Conservation (phyloP, 106 monocot species). For the Alisma plantagoaquatica region DNA sequence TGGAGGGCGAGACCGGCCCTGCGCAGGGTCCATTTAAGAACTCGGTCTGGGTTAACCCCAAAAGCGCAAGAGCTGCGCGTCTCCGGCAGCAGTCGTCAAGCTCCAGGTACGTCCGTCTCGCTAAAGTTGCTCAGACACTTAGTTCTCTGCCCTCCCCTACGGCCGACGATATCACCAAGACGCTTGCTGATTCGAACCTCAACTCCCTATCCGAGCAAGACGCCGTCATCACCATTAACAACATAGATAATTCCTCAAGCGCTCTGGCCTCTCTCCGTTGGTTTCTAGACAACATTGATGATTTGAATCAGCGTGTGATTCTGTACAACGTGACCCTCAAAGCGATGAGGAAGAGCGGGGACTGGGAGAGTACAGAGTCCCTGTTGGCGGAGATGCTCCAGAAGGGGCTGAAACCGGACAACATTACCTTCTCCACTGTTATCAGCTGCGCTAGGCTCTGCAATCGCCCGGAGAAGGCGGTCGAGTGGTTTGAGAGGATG, state of each 20-base stretch:
- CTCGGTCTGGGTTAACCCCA: conserved; percentile 74
- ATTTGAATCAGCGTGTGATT: conserved; percentile 35
- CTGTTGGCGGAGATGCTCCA: conserved; percentile 42
- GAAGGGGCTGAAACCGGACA: conserved; percentile 42
- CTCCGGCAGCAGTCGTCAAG: conserved; percentile 32
- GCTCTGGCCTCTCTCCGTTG: conserved; percentile 45
- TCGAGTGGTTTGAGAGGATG: conserved; percentile 86
- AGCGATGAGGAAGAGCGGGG: conserved; percentile 29
- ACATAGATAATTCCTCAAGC: conserved; percentile 35
- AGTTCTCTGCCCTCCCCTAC: conserved; percentile 13
- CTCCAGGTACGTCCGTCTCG: conserved; percentile 43
- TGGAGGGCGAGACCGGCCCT: not conserved
- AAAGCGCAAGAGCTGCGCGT: conserved; percentile 27
- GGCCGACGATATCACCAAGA: conserved; percentile 2
- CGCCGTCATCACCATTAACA: conserved; percentile 51
- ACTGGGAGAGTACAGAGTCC: conserved; percentile 30
- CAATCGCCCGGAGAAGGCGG: conserved; percentile 44
- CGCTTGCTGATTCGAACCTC: conserved; percentile 6
- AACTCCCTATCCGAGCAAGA: conserved; percentile 44
- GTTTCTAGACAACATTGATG: conserved; percentile 33
- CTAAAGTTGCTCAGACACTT: conserved; percentile 24
- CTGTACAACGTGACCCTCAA: conserved; percentile 84
- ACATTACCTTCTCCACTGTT: conserved; percentile 67
- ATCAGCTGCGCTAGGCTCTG: conserved; percentile 68
- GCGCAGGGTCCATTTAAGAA: conserved; percentile 14